Evolutionary conservation across 2,329 filamentous ascomycete species (phyloP), one percentile per base, ranked within the genome.

Genomic region (Seiridium unicorne): DNA sequence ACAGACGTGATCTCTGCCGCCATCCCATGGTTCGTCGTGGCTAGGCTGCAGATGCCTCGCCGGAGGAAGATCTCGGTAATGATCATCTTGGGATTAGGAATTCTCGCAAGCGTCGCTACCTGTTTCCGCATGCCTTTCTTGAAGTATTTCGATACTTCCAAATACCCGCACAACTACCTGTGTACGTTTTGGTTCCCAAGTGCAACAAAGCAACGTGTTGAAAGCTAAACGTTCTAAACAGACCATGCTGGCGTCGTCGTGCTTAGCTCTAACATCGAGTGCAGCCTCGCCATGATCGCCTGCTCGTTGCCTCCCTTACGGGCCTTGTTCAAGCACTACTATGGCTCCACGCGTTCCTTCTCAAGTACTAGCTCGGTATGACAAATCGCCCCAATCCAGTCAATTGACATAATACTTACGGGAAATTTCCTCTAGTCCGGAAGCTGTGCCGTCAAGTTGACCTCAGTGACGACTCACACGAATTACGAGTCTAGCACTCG

Each of bases 21-120:
- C 5, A 66, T 65, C 1, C 71, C 71, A 0, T 71, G 70, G 57
- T 73, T 72, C 54, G 66, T 73, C 4, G 53, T 73, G 1, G 55
- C 60, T 11, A 62, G 62, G 0, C 26, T 73, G 0, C 70, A 72
- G 49, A 72, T 73, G 67, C 61, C 65, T 0, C 62, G 56, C 3
- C 60, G 66, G 0, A 62, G 62, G 34, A 72, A 72, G 51, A 54
- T 65, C 35, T 63, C 54, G 9, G 10, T 64, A 7, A 34, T 60
- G 38, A 13, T 26, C 9, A 40, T 64, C 5, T 51, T 64, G 9
- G 56, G 49, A 2, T 55, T 64, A 18, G 63, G 63, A 13, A 38
- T 58, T 5, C 26, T 61, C n/a, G 63, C 55, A 5, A 63, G 63
- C 46, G 38, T 61, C 2, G 57, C 56, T 1, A 51, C 55, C 2